Evolutionary conservation across 2,329 filamentous ascomycete species (phyloP), one percentile per base, ranked within the genome.

Genomic region (Sporothrix variecibatus): DNA sequence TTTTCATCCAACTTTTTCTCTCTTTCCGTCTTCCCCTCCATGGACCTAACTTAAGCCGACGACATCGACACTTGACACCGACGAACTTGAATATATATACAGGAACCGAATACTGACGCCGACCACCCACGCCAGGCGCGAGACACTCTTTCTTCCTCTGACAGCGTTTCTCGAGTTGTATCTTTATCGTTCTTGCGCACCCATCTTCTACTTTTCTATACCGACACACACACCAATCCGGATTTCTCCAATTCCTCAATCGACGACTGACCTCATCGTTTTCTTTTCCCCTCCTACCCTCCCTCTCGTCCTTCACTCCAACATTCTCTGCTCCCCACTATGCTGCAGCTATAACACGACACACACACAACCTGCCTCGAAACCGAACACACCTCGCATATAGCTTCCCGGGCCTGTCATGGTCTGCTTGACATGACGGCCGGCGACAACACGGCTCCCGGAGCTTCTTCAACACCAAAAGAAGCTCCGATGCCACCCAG

Each of bases 391-490:
- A 28, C 51, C 26, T 12, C 65, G 3, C 38, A 23, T 53, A 20
- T 31, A 23, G 20, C 28, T 53, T 31, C 28, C 31, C 53, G 49
- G 28, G 58, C 71, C 31, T 73, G 74, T 51, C 74, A 75, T 75
- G 74, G 70, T 46, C 17, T 43, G 75, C 73, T 68, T 56, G 73
- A 20, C 71, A 76, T 76, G 75, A 74, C 71, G 49, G 56, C 75
- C 51, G 75, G 73, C 73, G 75, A 75, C 75, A 75, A 73, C 65
- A 70, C 38, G 65, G 70, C 49, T 68, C n/a, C 70, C 62, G 70
- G 23, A 34, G 56, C 56, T 3, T 26, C 60, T 15, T 49, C 68
- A 15, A 12, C 65, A 12, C 34, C 62, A 8, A 20, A 31, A 34
- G 15, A 49, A 40, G 51, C 64, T 40, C 28, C 71, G 23, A 62